phyloP scores from a whole-genome alignment of 306 rosid species.

The Medicago arabica region DNA sequence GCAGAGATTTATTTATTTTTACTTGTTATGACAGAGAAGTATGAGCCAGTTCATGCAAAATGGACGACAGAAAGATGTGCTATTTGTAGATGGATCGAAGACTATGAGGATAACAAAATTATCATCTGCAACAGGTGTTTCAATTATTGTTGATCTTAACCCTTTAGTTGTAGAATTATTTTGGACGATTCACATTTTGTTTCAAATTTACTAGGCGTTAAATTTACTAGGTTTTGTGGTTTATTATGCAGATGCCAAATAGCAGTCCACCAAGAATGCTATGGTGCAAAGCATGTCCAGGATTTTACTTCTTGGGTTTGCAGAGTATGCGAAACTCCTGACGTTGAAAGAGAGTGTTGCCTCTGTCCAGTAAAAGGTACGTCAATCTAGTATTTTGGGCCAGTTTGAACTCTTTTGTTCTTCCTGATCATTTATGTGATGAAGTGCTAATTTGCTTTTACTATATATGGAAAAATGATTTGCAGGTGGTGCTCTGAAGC shows the following conservation, averaged over 20 bases:
- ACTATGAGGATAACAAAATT: conserved; percentile 96
- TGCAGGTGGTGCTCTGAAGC: conserved; percentile 97
- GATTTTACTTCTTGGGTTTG: conserved; percentile 99
- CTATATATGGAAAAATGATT: conserved; percentile 36
- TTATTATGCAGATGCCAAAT: conserved; percentile 81
- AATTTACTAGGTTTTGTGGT: not conserved
- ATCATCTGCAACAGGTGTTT: conserved; percentile 92
- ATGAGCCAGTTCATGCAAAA: conserved; percentile 83
- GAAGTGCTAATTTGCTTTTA: conserved; percentile 32
- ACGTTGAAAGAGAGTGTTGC: conserved; percentile 87
- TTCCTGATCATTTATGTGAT: conserved; percentile 19
- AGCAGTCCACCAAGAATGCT: conserved; percentile 99
- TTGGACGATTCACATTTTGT: conserved; percentile 15
- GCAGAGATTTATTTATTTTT: conserved; percentile 32
- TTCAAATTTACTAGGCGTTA: conserved; percentile 27
- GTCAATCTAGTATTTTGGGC: conserved; percentile 45
- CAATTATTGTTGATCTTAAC: conserved; percentile 36
- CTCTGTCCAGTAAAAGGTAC: conserved; percentile 97
- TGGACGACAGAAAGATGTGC: conserved; percentile 99
- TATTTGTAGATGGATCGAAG: conserved; percentile 98
- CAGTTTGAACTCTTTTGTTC: conserved; percentile 16
- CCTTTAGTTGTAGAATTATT: conserved; percentile 13
- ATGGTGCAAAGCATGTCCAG: conserved; percentile 79
- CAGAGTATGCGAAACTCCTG: conserved; percentile 92
- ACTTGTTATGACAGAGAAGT: conserved; percentile 66